Base-by-base conservation (phyloP, 192 early-diverging fungal genomes). In the Phlyctochytrium bullatum region DNA sequence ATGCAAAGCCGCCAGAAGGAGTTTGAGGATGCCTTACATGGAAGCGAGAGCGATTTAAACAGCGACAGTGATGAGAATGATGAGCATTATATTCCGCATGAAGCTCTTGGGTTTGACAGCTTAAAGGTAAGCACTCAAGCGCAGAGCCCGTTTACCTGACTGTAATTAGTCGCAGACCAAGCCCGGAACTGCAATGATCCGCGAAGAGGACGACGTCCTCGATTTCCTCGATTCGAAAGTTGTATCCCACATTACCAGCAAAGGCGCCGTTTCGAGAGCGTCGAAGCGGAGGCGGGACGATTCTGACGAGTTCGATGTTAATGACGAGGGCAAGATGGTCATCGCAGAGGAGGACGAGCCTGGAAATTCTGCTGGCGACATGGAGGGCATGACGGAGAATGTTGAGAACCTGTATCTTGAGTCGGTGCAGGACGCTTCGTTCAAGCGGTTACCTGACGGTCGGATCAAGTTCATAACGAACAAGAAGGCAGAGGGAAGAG, bases 161-260 rank as follows among this genome's bases (percentile, higher is more conserved):
- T n/a, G n/a, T n/a, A n/a, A n/a, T 36, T 0, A 68, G 34, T 16
- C 24, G 61, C 16, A n/a, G 63, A 34, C 74, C n/a, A n/a, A n/a
- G n/a, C n/a, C n/a, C n/a, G n/a, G n/a, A n/a, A n/a, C n/a, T n/a
- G n/a, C 74, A 34, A 36, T 72, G 47, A 84, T 86, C 64, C 66
- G 73, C 14, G 85, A 85, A 66, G 80, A 68, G n/a, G 66, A 68
- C 28, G 79, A 77, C 27, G 71, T 80, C 36, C 71, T 97, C 36
- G 97, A 99, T 81, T 96, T 98, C 72, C 78, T 99, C 67, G 94
- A 97, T 75, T 81, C 86, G 27, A 76, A 84, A 52, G 91, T 92
- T 25, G 88, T 97, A 29, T 81, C 79, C 16, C 35, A 71, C 12
- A 77, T 85, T n/a, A 76, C 76, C 6, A 69, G 52, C 28, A n/a